phyloP scores from a whole-genome alignment of 2,329 filamentous ascomycete genomes.

The Coniella vitis region DNA sequence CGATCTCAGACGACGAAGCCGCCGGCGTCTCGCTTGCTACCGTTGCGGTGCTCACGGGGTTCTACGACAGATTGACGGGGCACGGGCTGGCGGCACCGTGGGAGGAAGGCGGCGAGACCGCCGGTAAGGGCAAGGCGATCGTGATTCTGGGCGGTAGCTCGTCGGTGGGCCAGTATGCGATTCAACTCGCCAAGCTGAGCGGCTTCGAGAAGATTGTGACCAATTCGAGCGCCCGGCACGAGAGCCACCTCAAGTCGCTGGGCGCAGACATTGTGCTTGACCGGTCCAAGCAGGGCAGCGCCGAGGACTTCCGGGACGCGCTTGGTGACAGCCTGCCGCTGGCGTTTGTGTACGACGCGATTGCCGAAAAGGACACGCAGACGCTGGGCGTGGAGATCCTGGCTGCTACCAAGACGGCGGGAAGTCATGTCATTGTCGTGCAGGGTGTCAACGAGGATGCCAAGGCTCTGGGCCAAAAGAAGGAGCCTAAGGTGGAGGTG shows the following conservation, averaged over 20 bases:
- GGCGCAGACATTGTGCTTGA: conserved; percentile 19
- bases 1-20: conserved; percentile 25
- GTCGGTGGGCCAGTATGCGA: conserved; percentile 36
- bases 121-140: conserved; percentile 33
- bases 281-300: conserved; percentile 17
- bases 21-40: conserved; percentile 21
- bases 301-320: conserved; percentile 21
- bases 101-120: conserved; percentile 24
- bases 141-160: conserved; percentile 27
- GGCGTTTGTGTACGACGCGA: conserved; percentile 26
- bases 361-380: conserved; percentile 25
- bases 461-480: conserved; percentile 15
- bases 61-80: conserved; percentile 19
- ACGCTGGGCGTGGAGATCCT: conserved; percentile 24
- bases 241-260: conserved; percentile 23
- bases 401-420: conserved; percentile 16
- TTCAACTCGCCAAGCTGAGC: conserved; percentile 35
- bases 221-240: conserved; percentile 30
- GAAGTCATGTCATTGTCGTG: conserved; percentile 18
- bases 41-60: conserved; percentile 18
- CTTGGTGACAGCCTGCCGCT: conserved; percentile 21
- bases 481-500: conserved; percentile 6
- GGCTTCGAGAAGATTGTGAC: conserved; percentile 39
- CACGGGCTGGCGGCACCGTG: conserved; percentile 25
- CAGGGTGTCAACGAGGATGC: conserved; percentile 14